A percentile compares a stretch with the other conserved stretches of the same genome.
Conservation (phyloP, 169 alveolate genomes). For the Cyclospora cayetanensis region DNA sequence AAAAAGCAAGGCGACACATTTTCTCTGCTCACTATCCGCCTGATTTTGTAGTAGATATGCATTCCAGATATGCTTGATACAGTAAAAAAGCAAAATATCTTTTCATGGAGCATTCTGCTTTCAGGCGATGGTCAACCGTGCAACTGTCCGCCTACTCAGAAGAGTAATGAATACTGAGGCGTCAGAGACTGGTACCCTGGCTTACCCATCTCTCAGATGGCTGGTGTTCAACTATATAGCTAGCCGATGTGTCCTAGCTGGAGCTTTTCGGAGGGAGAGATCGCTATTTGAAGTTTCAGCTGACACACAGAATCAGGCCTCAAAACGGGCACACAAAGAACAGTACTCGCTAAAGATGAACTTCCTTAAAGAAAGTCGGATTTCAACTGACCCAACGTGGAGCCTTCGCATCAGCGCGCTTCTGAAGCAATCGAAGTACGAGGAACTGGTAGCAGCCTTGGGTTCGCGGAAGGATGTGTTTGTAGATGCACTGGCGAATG, state of each 20-base stretch:
- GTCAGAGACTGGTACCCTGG: background rate
- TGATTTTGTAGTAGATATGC: too few relatives aligned
- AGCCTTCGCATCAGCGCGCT: slow-evolving; percentile 22
- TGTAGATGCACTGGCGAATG: slow-evolving; percentile 27
- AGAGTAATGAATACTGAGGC: background rate
- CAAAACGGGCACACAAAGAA: background rate
- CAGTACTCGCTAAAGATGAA: background rate
- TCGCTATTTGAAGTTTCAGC: background rate
- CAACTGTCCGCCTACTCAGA: background rate
- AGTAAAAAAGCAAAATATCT: background rate
- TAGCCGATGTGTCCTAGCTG: background rate
- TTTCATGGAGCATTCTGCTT: background rate
- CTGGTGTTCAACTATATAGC: background rate
- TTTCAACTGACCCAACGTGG: slow-evolving; percentile 38
- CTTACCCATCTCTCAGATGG: background rate
- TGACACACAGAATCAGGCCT: background rate
- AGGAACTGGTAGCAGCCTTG: background rate
- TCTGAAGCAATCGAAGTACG: slow-evolving; percentile 3
- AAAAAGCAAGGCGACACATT: too few relatives aligned
- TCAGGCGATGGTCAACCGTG: background rate
- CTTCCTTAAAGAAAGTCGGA: background rate
- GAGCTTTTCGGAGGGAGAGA: background rate
- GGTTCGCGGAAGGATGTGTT: background rate
- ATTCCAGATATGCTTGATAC: too few relatives aligned
- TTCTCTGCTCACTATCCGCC: too few relatives aligned